Conservation (phyloP, 225 moss, liverwort and hornwort genomes). For the Pseudoscleropodium purum region DNA sequence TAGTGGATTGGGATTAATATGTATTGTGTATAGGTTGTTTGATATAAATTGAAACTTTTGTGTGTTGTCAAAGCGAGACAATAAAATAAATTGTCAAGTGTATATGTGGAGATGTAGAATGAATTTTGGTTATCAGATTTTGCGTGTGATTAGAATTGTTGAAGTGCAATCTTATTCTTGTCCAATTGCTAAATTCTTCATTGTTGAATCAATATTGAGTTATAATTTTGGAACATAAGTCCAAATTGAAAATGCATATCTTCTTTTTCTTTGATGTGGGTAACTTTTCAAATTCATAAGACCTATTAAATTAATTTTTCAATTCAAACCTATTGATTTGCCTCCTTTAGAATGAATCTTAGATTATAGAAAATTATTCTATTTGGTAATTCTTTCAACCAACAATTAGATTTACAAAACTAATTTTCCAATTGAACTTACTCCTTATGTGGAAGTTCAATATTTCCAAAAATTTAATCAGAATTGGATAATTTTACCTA, state of each 20-base stretch:
- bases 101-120: fast-evolving
- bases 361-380: background rate
- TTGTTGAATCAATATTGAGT: background rate
- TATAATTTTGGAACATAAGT: background rate
- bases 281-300: background rate
- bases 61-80: background rate
- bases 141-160: background rate
- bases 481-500: too few species aligned
- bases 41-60: background rate
- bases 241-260: background rate
- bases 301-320: background rate
- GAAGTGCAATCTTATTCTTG: background rate
- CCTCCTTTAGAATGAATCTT: background rate
- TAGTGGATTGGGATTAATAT: background rate
- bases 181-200: background rate
- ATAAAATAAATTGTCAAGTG: background rate
- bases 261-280: fast-evolving
- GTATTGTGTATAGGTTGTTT: background rate
- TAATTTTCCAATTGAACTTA: background rate
- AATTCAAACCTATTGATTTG: background rate
- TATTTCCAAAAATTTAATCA: background rate
- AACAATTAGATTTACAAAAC: too few species aligned
- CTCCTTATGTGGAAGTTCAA: fast-evolving
- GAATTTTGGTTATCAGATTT: background rate
- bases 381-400: background rate